Evolutionary conservation across 306 rosid species (phyloP).

Genomic region (Spatholobus suberectus): DNA sequence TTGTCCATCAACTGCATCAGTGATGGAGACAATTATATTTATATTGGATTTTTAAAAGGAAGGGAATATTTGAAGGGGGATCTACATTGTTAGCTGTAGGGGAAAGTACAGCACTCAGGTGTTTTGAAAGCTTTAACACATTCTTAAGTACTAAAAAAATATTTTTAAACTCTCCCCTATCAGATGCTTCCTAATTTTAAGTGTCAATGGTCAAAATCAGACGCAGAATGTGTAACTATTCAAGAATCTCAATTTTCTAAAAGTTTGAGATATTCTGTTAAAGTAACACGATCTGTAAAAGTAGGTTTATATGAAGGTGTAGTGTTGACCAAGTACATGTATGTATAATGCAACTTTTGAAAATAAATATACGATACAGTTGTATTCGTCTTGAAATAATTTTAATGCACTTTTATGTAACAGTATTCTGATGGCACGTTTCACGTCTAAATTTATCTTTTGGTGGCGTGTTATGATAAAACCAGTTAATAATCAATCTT

Average conservation of each 20-base stretch:
- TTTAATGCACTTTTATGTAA: background rate
- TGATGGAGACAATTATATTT: background rate
- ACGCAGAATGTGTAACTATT: conserved; percentile 17
- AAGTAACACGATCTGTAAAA: conserved; percentile 35
- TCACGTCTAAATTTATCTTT: conserved; percentile 19
- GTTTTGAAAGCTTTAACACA: conserved; percentile 31
- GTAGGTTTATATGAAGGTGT: conserved; percentile 19
- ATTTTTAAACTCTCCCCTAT: background rate
- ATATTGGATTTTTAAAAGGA: background rate
- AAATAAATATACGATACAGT: conserved; percentile 5
- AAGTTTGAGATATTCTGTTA: conserved; percentile 33
- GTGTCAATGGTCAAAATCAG: conserved; percentile 30
- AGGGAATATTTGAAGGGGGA: conserved; percentile 24
- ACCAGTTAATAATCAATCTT: background rate
- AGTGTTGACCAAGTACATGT: conserved; percentile 30
- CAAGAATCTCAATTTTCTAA: conserved; percentile 32
- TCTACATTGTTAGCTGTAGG: conserved; percentile 28
- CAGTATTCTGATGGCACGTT: conserved; percentile 23
- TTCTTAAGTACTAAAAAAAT: background rate
- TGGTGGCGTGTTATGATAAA: conserved; percentile 6
- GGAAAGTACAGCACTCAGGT: conserved; percentile 38
- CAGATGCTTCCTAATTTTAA: background rate
- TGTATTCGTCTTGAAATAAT: background rate
- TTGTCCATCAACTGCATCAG: background rate
- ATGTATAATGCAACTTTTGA: conserved; percentile 12